A percentile compares a stretch with the other conserved stretches of the same genome.
Evolutionary conservation across 768 basidiomycete genomes (phyloP).

Genomic region (Hericium rajendrae): DNA sequence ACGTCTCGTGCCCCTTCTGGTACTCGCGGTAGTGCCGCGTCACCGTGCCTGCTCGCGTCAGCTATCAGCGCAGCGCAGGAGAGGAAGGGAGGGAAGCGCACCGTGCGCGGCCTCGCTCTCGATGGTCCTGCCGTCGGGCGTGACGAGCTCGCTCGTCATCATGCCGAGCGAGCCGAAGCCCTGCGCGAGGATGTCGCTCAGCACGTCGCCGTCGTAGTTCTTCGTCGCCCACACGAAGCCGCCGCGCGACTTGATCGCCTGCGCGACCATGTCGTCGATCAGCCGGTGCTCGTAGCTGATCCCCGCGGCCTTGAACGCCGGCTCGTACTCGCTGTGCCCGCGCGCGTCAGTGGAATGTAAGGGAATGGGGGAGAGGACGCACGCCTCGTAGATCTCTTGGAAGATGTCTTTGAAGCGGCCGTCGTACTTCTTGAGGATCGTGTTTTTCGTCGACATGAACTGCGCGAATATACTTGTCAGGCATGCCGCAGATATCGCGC

Average conservation of each 20-base stretch:
- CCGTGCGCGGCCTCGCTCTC: constrained; percentile 98
- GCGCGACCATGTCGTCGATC: constrained; percentile 98
- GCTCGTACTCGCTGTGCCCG: constrained; percentile 49
- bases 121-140: constrained; percentile 86
- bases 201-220: constrained; percentile 50
- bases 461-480: constrained; percentile 18
- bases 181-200: constrained; percentile 93
- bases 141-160: constrained; percentile 96
- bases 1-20: constrained; percentile 96
- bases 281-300: constrained; percentile 95
- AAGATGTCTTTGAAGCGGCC: constrained; percentile 99
- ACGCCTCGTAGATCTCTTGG: constrained; percentile 87
- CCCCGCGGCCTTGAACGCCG: constrained; percentile 54
- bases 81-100: constrained; percentile 11
- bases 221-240: constrained; percentile 70
- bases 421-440: constrained; percentile 95
- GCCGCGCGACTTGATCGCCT: constrained; percentile 91
- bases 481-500: neutral
- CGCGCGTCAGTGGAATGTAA: too few species aligned
- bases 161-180: constrained; percentile 95
- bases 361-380: constrained; percentile 14
- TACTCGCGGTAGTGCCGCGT: constrained; percentile 96
- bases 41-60: constrained; percentile 54
- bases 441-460: constrained; percentile 99
- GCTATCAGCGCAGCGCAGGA: neutral